Percentiles rank a stretch among this genome's conserved stretches.
These are phyloP conservation scores for Rubia yunnanensis DNA, from an alignment of 257 asterid species.

Conservation along the genomic window DNA sequence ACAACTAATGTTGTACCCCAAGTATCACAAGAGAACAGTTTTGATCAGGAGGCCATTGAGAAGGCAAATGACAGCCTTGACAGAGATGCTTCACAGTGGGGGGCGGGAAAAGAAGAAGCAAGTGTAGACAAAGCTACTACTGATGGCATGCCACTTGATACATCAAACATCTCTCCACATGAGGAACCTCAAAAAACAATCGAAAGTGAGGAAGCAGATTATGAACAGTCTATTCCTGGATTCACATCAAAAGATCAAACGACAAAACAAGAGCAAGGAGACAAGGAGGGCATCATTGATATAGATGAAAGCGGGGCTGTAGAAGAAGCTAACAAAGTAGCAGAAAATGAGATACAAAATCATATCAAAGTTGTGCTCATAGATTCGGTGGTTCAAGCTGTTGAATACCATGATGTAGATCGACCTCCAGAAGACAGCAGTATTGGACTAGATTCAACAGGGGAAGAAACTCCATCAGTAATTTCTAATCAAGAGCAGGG, in stretches of 20 bases:
- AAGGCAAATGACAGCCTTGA: constrained; percentile 4
- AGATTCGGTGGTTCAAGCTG: too few species aligned
- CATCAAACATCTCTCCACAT: constrained; percentile 10
- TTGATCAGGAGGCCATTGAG: not conserved
- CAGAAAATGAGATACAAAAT: not conserved
- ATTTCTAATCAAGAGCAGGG: not conserved
- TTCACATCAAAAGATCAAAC: not conserved
- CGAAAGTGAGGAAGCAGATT: not conserved
- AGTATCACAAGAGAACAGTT: constrained; percentile 7
- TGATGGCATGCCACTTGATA: constrained; percentile 14
- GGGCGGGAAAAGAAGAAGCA: not conserved
- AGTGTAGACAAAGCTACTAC: not conserved
- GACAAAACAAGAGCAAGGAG: not conserved
- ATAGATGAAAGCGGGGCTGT: not conserved
- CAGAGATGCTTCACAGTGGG: not conserved
- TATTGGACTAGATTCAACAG: too few species aligned
- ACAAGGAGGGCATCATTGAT: constrained; percentile 1
- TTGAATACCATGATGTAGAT: not conserved
- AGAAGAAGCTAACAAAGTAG: not conserved
- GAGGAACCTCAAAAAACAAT: constrained; percentile 17
- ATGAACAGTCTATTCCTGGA: not conserved
- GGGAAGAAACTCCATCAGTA: not conserved
- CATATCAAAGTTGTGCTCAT: too few species aligned
- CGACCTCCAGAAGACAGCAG: constrained; percentile 1
- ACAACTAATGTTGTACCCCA: constrained; percentile 18